A percentile compares a stretch with the other conserved stretches of the same genome.
Evolutionary conservation across 2,329 filamentous ascomycete genomes (phyloP).

Genomic region (Trichoderma guizhouense): DNA sequence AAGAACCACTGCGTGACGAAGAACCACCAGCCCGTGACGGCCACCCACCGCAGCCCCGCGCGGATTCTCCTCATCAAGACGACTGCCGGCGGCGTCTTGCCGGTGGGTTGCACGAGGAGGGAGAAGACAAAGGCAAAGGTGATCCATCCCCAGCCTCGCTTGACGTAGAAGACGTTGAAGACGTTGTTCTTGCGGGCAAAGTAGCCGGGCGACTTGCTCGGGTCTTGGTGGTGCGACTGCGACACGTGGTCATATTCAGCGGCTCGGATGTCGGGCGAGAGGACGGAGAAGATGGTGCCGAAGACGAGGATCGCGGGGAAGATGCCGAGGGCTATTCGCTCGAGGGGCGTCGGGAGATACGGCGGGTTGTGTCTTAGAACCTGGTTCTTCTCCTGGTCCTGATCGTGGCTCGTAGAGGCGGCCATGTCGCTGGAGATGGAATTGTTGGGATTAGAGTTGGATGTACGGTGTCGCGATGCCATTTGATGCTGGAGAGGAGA

Average conservation of each 20-base stretch:
- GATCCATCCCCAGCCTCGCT: conserved; percentile 91
- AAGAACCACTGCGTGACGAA: conserved; percentile 96
- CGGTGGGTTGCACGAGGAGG: conserved; percentile 61
- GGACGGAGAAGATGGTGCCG: conserved; percentile 73
- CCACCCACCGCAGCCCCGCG: conserved; percentile 64
- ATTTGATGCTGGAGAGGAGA: neutral
- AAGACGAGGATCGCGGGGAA: conserved; percentile 79
- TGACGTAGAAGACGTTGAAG: conserved; percentile 91
- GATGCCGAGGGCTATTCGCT: conserved; percentile 60
- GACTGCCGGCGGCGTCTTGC: conserved; percentile 30
- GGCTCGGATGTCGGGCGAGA: conserved; percentile 69
- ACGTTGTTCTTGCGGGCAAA: conserved; percentile 93
- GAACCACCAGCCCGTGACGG: conserved; percentile 77
- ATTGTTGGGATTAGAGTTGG: neutral
- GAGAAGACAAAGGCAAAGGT: conserved; percentile 71
- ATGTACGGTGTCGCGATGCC: conserved; percentile 1
- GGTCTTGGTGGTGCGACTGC: conserved; percentile 61
- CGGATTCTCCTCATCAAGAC: conserved; percentile 43
- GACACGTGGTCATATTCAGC: conserved; percentile 58
- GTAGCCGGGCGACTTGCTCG: conserved; percentile 67
- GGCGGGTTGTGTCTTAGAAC: conserved; percentile 46
- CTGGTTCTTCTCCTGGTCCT: conserved; percentile 13
- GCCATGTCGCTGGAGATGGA: conserved; percentile 8
- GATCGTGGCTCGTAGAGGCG: conserved; percentile 8
- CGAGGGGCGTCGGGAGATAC: conserved; percentile 66